Evolutionary conservation across 768 basidiomycete species (phyloP).

Genomic region (Gautieria morchelliformis): DNA sequence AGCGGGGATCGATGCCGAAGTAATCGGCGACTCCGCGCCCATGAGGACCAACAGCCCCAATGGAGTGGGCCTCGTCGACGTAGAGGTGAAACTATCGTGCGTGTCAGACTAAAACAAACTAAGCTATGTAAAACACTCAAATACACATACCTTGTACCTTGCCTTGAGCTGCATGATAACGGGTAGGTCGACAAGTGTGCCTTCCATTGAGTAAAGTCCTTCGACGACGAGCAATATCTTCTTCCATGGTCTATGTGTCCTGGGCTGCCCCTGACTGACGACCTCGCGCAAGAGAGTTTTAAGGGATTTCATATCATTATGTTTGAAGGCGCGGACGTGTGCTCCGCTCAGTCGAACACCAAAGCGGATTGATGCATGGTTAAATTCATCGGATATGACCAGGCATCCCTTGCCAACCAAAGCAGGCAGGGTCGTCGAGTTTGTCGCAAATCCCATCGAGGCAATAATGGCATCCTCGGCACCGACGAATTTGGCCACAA

Average conservation of each 20-base stretch:
- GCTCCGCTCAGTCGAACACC: constrained; percentile 87
- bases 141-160: constrained; percentile 75
- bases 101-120: neutral
- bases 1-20: constrained; percentile 72
- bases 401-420: constrained; percentile 85
- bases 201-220: constrained; percentile 97
- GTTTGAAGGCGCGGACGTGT: constrained; percentile 88
- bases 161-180: constrained; percentile 76
- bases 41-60: constrained; percentile 89
- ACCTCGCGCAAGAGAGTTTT: constrained; percentile 78
- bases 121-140: neutral
- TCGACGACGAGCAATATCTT: constrained; percentile 94
- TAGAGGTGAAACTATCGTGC: constrained; percentile 79
- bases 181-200: constrained; percentile 84
- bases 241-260: constrained; percentile 99
- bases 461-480: constrained; percentile 83
- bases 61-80: constrained; percentile 95
- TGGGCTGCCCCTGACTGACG: constrained; percentile 95
- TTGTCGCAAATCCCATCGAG: constrained; percentile 96
- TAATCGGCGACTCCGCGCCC: constrained; percentile 96
- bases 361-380: constrained; percentile 91
- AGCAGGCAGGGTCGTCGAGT: constrained; percentile 88
- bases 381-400: constrained; percentile 94
- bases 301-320: constrained; percentile 83
- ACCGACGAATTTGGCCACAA: constrained; percentile 86